These are phyloP conservation scores for Fraxinus cuspidata DNA, from an alignment of 257 asterid genomes.

Conservation along the genomic window DNA sequence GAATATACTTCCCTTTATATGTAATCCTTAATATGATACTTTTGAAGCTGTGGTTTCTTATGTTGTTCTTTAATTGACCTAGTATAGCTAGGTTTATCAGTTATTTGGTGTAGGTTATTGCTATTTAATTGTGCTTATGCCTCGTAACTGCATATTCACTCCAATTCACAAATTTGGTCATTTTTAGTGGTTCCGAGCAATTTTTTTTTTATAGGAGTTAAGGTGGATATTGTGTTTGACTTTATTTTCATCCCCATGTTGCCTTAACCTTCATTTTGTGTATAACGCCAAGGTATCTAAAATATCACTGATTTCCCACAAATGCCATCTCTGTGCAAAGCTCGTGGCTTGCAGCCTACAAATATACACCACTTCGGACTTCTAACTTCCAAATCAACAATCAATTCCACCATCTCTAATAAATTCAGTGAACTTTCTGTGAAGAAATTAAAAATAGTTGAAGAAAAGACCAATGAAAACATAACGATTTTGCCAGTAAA, in stretches of 20 bases:
- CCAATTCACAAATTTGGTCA: background rate
- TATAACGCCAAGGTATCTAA: background rate
- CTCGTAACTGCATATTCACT: background rate
- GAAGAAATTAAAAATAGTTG: background rate
- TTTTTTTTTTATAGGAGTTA: background rate
- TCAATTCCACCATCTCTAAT: background rate
- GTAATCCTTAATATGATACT: background rate
- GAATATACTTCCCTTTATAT: background rate
- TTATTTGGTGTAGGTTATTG: background rate
- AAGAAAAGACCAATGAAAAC: background rate
- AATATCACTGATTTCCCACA: background rate
- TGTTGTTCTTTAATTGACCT: background rate
- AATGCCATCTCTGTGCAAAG: background rate
- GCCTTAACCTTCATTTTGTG: background rate
- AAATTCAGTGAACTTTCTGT: background rate
- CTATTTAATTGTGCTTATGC: background rate
- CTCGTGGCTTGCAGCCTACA: background rate
- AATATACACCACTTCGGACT: background rate
- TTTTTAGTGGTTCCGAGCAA: background rate
- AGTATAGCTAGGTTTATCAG: background rate
- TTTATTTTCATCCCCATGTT: background rate
- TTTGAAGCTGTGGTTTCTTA: background rate
- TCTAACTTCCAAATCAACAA: background rate
- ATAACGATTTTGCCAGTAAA: background rate
- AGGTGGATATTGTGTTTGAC: background rate